A percentile compares a stretch with the other conserved stretches of the same genome.
Conservation (phyloP, 169 alveolate species). For the Plasmodium cynomolgi region DNA sequence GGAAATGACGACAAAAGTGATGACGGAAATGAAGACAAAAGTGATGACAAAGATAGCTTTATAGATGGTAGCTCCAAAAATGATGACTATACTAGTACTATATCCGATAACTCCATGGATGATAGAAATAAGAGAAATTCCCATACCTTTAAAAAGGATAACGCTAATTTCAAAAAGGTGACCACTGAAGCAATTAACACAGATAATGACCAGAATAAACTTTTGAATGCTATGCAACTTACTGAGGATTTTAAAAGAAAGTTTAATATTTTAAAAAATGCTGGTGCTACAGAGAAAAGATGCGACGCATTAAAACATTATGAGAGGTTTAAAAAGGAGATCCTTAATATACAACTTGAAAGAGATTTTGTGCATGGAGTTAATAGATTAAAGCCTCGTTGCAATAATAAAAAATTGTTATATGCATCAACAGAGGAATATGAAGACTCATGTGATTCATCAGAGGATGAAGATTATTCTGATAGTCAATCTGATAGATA, state of each 20-base stretch:
- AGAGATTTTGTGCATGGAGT: background rate
- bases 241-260: background rate
- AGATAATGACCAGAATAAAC: background rate
- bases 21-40: background rate
- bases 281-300: background rate
- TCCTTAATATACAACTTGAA: background rate
- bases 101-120: background rate
- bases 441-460: background rate
- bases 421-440: background rate
- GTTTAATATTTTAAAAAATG: background rate
- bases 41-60: background rate
- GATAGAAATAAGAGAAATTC: background rate
- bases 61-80: background rate
- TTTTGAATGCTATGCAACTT: background rate
- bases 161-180: background rate
- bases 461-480: background rate
- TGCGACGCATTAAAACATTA: background rate
- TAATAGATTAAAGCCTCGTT: background rate
- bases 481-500: background rate
- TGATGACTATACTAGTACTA: background rate
- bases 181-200: background rate
- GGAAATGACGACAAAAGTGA: background rate
- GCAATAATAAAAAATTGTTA: background rate
- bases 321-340: background rate
- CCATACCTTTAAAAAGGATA: background rate